Evolutionary conservation across 441 rosid species (phyloP).

Genomic region (Arabidopsis lyrata): DNA sequence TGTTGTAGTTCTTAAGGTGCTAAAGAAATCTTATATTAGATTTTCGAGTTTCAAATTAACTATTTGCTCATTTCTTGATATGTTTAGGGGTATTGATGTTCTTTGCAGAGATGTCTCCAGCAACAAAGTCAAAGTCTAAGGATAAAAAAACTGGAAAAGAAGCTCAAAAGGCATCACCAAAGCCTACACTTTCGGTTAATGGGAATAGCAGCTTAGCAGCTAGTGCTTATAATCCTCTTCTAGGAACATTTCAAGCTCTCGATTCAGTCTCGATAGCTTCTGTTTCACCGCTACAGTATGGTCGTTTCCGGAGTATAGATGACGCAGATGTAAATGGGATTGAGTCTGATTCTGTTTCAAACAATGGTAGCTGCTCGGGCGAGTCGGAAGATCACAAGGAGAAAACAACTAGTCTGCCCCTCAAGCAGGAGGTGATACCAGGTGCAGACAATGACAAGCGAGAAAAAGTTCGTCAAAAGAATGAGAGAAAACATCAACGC

Average conservation of each 20-base stretch:
- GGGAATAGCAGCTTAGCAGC: slow-evolving; percentile 55
- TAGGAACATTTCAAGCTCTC: slow-evolving; percentile 71
- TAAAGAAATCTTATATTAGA: not conserved
- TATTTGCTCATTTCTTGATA: slow-evolving; percentile 27
- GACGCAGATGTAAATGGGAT: slow-evolving; percentile 66
- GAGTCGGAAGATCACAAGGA: slow-evolving; percentile 89
- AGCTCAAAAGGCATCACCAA: slow-evolving; percentile 55
- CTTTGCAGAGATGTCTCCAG: slow-evolving; percentile 64
- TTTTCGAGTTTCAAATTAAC: not conserved
- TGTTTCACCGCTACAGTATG: slow-evolving; percentile 55
- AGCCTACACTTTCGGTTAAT: slow-evolving; percentile 48
- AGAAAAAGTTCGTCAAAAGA: slow-evolving; percentile 82
- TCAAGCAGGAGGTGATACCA: slow-evolving; percentile 57
- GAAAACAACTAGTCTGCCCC: slow-evolving; percentile 50
- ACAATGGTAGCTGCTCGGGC: slow-evolving; percentile 87
- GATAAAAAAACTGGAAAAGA: slow-evolving; percentile 66
- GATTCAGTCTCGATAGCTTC: slow-evolving; percentile 57
- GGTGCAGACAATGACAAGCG: slow-evolving; percentile 74
- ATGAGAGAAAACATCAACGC: slow-evolving; percentile 90
- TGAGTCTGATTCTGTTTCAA: slow-evolving; percentile 78
- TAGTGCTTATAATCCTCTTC: slow-evolving; percentile 72
- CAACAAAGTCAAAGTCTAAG: slow-evolving; percentile 66
- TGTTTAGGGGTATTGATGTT: slow-evolving; percentile 48
- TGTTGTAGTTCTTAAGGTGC: not conserved
- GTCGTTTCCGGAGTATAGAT: slow-evolving; percentile 70